phyloP scores from a whole-genome alignment of 2,329 filamentous ascomycete species.

The Orbilia ellipsospora region DNA sequence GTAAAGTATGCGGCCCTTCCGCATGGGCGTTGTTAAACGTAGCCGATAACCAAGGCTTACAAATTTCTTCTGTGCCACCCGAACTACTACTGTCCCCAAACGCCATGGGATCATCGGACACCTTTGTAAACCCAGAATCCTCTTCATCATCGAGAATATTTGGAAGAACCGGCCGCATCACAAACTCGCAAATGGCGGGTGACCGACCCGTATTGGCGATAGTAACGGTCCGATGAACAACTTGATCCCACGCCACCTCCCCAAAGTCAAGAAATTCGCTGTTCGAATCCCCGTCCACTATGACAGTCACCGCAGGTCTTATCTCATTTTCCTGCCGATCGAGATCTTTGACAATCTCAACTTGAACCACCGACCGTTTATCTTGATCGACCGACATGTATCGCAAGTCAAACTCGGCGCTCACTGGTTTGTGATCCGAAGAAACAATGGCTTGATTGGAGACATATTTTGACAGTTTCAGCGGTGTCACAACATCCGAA shows the following conservation, averaged over 20 bases:
- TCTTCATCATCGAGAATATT: conserved; percentile 63
- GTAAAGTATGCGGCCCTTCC: conserved; percentile 65
- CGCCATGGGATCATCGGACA: conserved; percentile 55
- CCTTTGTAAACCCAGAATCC: conserved; percentile 55
- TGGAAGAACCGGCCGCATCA: conserved; percentile 73
- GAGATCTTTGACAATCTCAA: conserved; percentile 78
- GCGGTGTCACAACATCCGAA: conserved; percentile 27
- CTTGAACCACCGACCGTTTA: conserved; percentile 82
- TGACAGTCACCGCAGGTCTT: conserved; percentile 81
- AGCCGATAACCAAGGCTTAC: conserved; percentile 44
- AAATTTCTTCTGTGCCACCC: conserved; percentile 28
- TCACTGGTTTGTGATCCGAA: conserved; percentile 93
- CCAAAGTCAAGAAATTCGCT: conserved; percentile 80
- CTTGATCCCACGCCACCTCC: conserved; percentile 75
- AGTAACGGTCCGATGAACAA: conserved; percentile 75
- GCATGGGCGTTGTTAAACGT: conserved; percentile 22
- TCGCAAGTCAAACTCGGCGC: conserved; percentile 82
- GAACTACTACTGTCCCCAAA: conserved; percentile 35
- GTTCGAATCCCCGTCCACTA: conserved; percentile 69
- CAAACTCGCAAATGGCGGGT: conserved; percentile 80
- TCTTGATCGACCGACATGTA: conserved; percentile 89
- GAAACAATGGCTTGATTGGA: conserved; percentile 90
- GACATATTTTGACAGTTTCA: conserved; percentile 69
- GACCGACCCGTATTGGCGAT: conserved; percentile 93
- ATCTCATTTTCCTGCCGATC: conserved; percentile 93